Percentiles rank a stretch among this genome's conserved stretches.
Conservation (phyloP, 805 yeast species). For the Jamesozyma piceae region DNA sequence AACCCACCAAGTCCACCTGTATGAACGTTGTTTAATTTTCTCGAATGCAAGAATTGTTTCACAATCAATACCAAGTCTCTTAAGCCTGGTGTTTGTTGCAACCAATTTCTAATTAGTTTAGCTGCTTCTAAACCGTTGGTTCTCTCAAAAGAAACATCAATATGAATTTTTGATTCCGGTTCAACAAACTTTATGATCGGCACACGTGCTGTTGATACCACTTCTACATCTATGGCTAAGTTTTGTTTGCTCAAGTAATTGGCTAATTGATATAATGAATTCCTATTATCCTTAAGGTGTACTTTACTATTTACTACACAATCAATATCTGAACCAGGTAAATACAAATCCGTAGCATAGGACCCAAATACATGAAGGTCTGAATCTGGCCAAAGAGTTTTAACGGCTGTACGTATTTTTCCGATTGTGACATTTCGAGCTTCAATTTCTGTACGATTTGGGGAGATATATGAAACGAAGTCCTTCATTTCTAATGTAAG, state of each 20-base stretch:
- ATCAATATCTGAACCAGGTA: constrained; percentile 94
- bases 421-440: constrained; percentile 58
- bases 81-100: constrained; percentile 61
- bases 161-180: constrained; percentile 55
- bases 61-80: constrained; percentile 73
- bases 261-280: constrained; percentile 63
- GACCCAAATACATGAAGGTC: constrained; percentile 87
- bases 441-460: constrained; percentile 62
- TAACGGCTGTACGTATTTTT: constrained; percentile 44
- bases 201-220: constrained; percentile 81
- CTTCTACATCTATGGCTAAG: constrained; percentile 67
- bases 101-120: constrained; percentile 65
- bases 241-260: constrained; percentile 52
- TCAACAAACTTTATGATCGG: constrained; percentile 91
- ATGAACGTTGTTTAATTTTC: constrained; percentile 77
- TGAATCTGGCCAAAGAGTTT: constrained; percentile 64
- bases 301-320: constrained; percentile 68
- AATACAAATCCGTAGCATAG: constrained; percentile 81
- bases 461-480: constrained; percentile 78
- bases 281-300: constrained; percentile 51
- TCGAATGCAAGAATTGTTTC: constrained; percentile 73
- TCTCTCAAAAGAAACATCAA: constrained; percentile 86
- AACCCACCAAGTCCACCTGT: constrained; percentile 94
- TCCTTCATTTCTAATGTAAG: constrained; percentile 76
- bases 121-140: constrained; percentile 80